These are phyloP conservation scores for Pyrenophora graminea DNA, from an alignment of 2,329 filamentous ascomycete genomes.

Conservation along the genomic window DNA sequence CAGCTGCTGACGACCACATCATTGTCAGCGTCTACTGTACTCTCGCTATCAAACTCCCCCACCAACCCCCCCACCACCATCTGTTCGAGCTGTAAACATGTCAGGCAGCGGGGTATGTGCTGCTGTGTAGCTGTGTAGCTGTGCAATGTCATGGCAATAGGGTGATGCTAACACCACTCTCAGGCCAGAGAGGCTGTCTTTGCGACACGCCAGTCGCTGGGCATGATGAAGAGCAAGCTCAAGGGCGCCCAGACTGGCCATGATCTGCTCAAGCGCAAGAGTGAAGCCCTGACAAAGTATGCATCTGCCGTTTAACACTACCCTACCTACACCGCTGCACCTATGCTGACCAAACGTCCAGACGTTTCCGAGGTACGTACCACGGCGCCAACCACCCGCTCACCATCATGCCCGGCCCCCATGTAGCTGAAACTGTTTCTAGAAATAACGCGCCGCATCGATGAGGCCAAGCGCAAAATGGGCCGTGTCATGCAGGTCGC, in stretches of 20 bases:
- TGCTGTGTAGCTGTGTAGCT: conserved; percentile 6
- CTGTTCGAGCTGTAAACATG: conserved; percentile 47
- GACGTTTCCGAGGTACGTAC: conserved; percentile 86
- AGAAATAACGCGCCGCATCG: conserved; percentile 94
- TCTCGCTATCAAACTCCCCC: neutral
- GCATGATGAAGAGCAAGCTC: conserved; percentile 96
- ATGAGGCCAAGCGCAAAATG: conserved; percentile 99
- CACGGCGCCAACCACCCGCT: conserved; percentile 19
- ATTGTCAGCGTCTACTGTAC: conserved; percentile 9
- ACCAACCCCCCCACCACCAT: neutral
- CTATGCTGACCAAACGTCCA: conserved; percentile 46
- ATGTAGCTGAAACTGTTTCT: conserved; percentile 31
- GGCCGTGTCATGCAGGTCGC: conserved; percentile 99
- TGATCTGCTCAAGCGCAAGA: conserved; percentile 95
- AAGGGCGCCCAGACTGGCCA: conserved; percentile 81
- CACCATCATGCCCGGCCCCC: neutral
- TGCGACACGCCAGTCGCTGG: conserved; percentile 94
- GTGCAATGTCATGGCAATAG: conserved; percentile 22
- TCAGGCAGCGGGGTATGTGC: conserved; percentile 58
- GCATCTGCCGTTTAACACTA: conserved; percentile 31
- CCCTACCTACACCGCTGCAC: neutral
- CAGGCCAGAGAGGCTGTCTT: conserved; percentile 97
- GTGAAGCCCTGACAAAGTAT: conserved; percentile 95
- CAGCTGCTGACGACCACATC: conserved; percentile 2
- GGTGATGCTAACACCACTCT: conserved; percentile 27